Conservation (phyloP, 495 filamentous ascomycete genomes). For the Aspergillus indologenus region DNA sequence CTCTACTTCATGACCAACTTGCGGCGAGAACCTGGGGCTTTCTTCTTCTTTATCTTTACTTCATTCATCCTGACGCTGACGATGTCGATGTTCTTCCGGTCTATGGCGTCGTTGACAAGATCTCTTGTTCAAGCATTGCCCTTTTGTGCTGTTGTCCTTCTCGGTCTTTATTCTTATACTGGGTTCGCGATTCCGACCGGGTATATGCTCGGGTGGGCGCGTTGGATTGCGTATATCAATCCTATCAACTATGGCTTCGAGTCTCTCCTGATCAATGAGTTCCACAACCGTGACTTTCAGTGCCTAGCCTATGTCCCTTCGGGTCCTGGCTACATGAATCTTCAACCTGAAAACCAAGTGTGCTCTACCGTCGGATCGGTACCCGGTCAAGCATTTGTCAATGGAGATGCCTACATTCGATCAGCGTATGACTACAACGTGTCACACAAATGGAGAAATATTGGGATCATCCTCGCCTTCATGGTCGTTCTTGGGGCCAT, state of each 20-base stretch:
- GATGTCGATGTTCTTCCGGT: constrained; percentile 50
- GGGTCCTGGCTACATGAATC: constrained; percentile 39
- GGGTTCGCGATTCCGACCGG: constrained; percentile 42
- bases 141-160: constrained; percentile 39
- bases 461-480: constrained; percentile 63
- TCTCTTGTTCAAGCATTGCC: constrained; percentile 47
- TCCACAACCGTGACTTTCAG: constrained; percentile 48
- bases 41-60: constrained; percentile 59
- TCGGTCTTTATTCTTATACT: constrained; percentile 43
- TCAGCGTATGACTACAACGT: constrained; percentile 51
- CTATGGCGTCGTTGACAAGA: constrained; percentile 41
- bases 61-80: constrained; percentile 49
- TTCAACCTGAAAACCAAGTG: constrained; percentile 9
- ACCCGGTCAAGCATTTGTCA: constrained; percentile 37
- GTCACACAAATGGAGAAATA: constrained; percentile 60
- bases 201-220: constrained; percentile 48
- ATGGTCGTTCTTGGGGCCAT: constrained; percentile 53
- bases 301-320: constrained; percentile 47
- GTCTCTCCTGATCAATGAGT: constrained; percentile 51
- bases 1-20: constrained; percentile 55
- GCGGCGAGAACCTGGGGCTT: constrained; percentile 35
- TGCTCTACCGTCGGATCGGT: constrained; percentile 16
- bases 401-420: constrained; percentile 47
- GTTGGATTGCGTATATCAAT: constrained; percentile 44
- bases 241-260: constrained; percentile 45